Evolutionary conservation across 2,329 filamentous ascomycete species (phyloP).

Genomic region (Fusarium redolens): DNA sequence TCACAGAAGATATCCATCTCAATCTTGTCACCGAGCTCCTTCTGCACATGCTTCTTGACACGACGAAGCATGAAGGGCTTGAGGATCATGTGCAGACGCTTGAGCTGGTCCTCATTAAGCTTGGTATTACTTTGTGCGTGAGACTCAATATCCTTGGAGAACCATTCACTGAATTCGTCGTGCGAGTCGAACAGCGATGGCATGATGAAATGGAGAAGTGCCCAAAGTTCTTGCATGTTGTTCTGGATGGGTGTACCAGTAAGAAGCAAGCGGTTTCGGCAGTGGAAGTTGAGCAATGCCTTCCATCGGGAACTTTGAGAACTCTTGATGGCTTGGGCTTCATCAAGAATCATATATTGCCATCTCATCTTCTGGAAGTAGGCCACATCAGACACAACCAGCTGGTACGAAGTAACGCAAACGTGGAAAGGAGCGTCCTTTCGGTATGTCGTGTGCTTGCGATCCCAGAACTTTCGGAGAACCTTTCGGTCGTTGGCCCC

Average conservation of each 20-base stretch:
- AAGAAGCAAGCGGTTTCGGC: slow-evolving; percentile 90
- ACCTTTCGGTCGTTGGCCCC: slow-evolving; percentile 94
- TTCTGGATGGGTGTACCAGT: slow-evolving; percentile 99
- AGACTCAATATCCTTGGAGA: slow-evolving; percentile 95
- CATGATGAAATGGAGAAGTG: slow-evolving; percentile 98
- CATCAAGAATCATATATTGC: slow-evolving; percentile 99
- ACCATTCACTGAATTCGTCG: slow-evolving; percentile 94
- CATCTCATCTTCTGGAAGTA: slow-evolving; percentile 99
- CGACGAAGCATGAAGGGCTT: slow-evolving; percentile 99
- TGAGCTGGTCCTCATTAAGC: slow-evolving; percentile 96
- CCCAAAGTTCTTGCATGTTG: slow-evolving; percentile 99
- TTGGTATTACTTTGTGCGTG: slow-evolving; percentile 99
- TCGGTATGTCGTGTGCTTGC: slow-evolving; percentile 95
- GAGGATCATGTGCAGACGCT: slow-evolving; percentile 97
- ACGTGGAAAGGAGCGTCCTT: slow-evolving; percentile 96
- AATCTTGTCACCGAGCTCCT: slow-evolving; percentile 98
- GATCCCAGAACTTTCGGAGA: slow-evolving; percentile 98
- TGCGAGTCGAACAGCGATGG: slow-evolving; percentile 97
- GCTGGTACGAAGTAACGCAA: slow-evolving; percentile 94
- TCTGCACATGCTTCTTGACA: slow-evolving; percentile 99
- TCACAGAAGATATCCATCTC: slow-evolving; percentile 97
- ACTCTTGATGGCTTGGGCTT: slow-evolving; percentile 98
- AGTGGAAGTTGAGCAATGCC: slow-evolving; percentile 91
- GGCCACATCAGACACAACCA: slow-evolving; percentile 93
- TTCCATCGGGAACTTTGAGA: slow-evolving; percentile 98